Percentiles rank a stretch among this genome's conserved stretches.
These are phyloP conservation scores for Arthrobotrys musiformis DNA, from an alignment of 2,329 filamentous ascomycete species.

Conservation along the genomic window DNA sequence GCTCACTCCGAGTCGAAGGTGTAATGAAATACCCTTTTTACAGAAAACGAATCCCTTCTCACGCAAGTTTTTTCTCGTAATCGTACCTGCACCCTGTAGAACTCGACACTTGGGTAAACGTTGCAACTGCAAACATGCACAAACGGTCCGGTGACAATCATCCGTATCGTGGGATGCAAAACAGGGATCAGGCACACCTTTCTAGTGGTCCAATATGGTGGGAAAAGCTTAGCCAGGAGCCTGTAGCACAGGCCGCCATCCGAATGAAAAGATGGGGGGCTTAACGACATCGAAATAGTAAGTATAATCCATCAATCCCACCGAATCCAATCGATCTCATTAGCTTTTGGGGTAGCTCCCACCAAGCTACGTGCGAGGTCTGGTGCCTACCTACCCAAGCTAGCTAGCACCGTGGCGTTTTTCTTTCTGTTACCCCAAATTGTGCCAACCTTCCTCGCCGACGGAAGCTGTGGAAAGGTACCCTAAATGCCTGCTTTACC, in stretches of 20 bases:
- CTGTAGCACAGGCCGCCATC: constrained; percentile 16
- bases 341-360: neutral
- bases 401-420: constrained; percentile 10
- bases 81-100: neutral
- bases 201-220: neutral
- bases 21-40: neutral
- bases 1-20: constrained; percentile 14
- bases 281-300: no score
- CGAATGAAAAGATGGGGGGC: neutral
- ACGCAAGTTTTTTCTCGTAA: constrained; percentile 6
- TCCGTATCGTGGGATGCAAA: constrained; percentile 8
- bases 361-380: neutral
- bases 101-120: neutral
- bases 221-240: constrained; percentile 19
- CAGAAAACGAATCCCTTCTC: neutral
- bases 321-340: neutral
- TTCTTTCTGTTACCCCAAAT: neutral
- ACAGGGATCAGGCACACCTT: constrained; percentile 16
- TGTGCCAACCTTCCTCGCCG: constrained; percentile 10
- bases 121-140: neutral
- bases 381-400: constrained; percentile 17
- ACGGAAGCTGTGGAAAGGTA: neutral
- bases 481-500: constrained; percentile 3
- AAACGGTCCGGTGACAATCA: neutral
- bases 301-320: neutral